Base-by-base conservation (phyloP, 1,139 yeast species). In the Suhomyces terraborum region DNA sequence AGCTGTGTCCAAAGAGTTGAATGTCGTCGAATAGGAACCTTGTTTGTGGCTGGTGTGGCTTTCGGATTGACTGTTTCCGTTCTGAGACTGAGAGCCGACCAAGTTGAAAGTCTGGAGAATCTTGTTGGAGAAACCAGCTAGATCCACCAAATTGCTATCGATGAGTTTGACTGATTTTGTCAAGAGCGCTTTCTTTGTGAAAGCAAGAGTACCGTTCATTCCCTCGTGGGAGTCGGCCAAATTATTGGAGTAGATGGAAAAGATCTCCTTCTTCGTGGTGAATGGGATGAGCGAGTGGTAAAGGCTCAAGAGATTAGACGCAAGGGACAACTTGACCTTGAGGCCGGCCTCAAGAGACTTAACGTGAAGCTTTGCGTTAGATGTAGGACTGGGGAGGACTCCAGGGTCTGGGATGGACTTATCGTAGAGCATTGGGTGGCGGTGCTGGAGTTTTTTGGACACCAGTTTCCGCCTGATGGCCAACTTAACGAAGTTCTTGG, bases 331-430 rank as follows among this genome's bases (percentile, higher is more conserved):
- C 39, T 77, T 67, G 8, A 78, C 72, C 46, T 73, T 64, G 9
- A 80, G 67, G 12, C 77, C 79, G 1, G 81, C 79, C 37, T 78
- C 79, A 21, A 78, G 58, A 5, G 80, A 77, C 44, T 77, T 71
- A 4, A 78, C 70, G 47, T 77, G 81, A 20, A 74, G 63, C 48
- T 73, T 73, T 34, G 65, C 51, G 23, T 46, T 43, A 2, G 52
- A 8, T 4, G 30, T 25, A 20, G 31, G 35, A 8, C 25, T 31
- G 13, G 36, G 36, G 8, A 32, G 17, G 1, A 12, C 24, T 3
- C 24, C 22, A 3, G 16, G 22, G 2, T 35, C 42, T 29, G 24
- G 8, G n/a, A n/a, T n/a, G 14, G 16, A 17, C 24, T 14, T 28
- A 17, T 20, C 38, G 35, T 18, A 20, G 14, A 8, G 25, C 12